A percentile compares a stretch with the other conserved stretches of the same genome.
Evolutionary conservation across 73 alveolate species (phyloP).

Genomic region (Tetrahymena elliotti): DNA sequence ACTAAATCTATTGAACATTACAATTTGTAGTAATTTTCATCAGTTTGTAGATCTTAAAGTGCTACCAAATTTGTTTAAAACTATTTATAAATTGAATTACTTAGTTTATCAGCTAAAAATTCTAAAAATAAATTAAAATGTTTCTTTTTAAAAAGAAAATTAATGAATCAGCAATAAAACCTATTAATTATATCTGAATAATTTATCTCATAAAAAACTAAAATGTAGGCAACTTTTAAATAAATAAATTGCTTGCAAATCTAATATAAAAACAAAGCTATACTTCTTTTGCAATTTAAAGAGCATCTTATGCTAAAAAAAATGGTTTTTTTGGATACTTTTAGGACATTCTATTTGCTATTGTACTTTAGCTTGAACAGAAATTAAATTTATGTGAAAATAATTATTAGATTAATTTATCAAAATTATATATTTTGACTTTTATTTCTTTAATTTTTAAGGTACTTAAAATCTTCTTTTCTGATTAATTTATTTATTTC

Average conservation of each 20-base stretch:
- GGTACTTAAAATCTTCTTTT: not conserved
- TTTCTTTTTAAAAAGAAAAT: no score
- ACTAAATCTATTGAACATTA: not conserved
- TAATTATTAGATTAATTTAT: no score
- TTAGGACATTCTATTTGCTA: not conserved
- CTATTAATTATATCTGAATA: not conserved
- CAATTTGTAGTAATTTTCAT: not conserved
- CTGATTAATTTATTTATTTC: not conserved
- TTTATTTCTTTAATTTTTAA: not conserved
- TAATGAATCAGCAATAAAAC: no score
- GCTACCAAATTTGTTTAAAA: not conserved
- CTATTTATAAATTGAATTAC: not conserved
- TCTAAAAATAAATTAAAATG: no score
- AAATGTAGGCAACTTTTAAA: not conserved
- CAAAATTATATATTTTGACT: not conserved
- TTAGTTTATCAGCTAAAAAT: no score
- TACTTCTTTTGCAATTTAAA: not conserved
- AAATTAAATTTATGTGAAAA: not conserved
- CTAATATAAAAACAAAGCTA: not conserved
- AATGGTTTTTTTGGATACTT: not conserved
- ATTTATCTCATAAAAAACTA: no score
- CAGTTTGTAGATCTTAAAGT: not conserved
- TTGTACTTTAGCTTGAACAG: not conserved
- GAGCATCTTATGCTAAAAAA: not conserved
- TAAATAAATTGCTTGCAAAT: not conserved